A percentile compares a stretch with the other conserved stretches of the same genome.
These are phyloP conservation scores for Cladosporium sp. DNA, from an alignment of 2,329 filamentous ascomycete genomes.

Conservation along the genomic window DNA sequence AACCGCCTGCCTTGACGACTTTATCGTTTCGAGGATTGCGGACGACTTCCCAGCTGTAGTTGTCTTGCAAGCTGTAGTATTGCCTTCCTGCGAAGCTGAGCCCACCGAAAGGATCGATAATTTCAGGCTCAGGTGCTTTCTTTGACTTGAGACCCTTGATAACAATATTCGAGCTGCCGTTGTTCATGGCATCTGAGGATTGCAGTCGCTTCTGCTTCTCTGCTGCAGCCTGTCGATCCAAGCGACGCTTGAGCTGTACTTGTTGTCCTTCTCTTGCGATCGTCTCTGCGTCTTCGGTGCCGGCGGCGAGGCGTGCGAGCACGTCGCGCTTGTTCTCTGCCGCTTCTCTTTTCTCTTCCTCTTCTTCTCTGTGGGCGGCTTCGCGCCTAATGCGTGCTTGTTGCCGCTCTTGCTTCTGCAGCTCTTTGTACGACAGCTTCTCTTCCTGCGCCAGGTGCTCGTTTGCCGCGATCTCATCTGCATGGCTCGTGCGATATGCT, in stretches of 20 bases:
- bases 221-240: conserved; percentile 53
- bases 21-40: conserved; percentile 62
- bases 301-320: conserved; percentile 64
- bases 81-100: conserved; percentile 59
- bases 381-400: conserved; percentile 60
- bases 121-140: conserved; percentile 59
- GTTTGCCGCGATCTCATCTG: conserved; percentile 51
- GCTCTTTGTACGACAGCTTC: conserved; percentile 42
- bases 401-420: conserved; percentile 60
- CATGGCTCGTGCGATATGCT: conserved; percentile 71
- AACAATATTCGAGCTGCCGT: conserved; percentile 42
- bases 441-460: conserved; percentile 46
- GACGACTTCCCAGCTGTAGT: conserved; percentile 73
- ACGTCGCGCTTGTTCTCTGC: conserved; percentile 64
- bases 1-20: conserved; percentile 72
- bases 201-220: conserved; percentile 38
- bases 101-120: conserved; percentile 87
- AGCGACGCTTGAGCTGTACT: conserved; percentile 70
- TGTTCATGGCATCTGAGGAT: conserved; percentile 34
- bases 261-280: conserved; percentile 51
- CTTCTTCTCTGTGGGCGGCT: conserved; percentile 63
- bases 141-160: conserved; percentile 77
- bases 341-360: conserved; percentile 63
- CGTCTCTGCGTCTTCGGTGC: conserved; percentile 54
- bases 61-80: conserved; percentile 65